A percentile compares a stretch with the other conserved stretches of the same genome.
Evolutionary conservation across 129 eudicot species (phyloP).

Genomic region (Apium graveolens): DNA sequence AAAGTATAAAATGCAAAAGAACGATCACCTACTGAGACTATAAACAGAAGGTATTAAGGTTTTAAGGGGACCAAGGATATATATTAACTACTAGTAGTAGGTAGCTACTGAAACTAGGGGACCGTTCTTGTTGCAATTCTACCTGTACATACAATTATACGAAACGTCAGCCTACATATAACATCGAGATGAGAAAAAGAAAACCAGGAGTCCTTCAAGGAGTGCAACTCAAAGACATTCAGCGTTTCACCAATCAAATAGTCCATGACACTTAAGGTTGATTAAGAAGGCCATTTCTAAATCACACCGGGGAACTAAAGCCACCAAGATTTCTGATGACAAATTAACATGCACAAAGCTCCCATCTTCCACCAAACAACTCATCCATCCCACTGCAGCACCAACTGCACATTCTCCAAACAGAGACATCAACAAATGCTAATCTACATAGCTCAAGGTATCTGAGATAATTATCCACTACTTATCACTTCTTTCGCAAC

Average conservation of each 20-base stretch:
- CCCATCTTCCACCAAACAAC: slow-evolving; percentile 14
- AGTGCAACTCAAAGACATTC: neutral
- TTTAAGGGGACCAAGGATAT: neutral
- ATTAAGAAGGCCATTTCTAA: neutral
- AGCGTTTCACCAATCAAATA: slow-evolving; percentile 14
- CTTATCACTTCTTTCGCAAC: slow-evolving; percentile 9
- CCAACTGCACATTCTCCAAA: slow-evolving; percentile 6
- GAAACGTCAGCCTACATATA: slow-evolving; percentile 3
- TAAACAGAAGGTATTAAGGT: neutral
- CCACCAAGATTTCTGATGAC: slow-evolving; percentile 1
- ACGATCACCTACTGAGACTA: neutral
- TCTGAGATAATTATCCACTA: slow-evolving; percentile 23
- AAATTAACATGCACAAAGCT: slow-evolving; percentile 8
- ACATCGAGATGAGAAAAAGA: neutral
- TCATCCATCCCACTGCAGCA: slow-evolving; percentile 16
- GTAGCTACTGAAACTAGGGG: slow-evolving; percentile 11
- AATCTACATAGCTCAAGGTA: neutral
- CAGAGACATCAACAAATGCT: neutral
- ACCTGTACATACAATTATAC: slow-evolving; percentile 32
- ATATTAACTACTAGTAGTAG: neutral
- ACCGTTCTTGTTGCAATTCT: slow-evolving; percentile 25
- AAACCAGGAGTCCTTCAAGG: slow-evolving; percentile 5
- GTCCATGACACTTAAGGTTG: slow-evolving; percentile 1
- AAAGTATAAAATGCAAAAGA: neutral
- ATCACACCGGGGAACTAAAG: neutral